Conservation (phyloP, 2,329 filamentous ascomycete genomes). For the Xylariomycetidae sp. region DNA sequence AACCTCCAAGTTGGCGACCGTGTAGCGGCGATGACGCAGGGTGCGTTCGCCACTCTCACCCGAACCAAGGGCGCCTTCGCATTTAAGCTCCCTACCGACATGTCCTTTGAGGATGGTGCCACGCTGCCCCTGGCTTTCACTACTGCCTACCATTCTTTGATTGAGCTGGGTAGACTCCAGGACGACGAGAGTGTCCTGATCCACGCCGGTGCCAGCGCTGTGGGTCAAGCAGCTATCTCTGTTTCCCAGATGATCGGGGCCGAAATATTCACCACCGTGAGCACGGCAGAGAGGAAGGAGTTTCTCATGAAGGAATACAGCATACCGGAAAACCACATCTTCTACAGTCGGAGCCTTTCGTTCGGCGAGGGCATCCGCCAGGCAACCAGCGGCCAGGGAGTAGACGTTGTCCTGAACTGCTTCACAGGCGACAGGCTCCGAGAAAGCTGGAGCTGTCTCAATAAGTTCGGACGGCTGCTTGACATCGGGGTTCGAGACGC, state of each 20-base stretch:
- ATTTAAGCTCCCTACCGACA: slow-evolving; percentile 22
- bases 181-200: slow-evolving; percentile 23
- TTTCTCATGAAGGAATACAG: slow-evolving; percentile 24
- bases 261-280: slow-evolving; percentile 22
- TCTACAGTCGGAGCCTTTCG: slow-evolving; percentile 22
- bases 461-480: slow-evolving; percentile 26
- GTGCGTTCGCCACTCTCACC: slow-evolving; percentile 22
- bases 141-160: slow-evolving; percentile 22
- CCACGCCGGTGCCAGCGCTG: slow-evolving; percentile 23
- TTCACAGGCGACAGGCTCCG: slow-evolving; percentile 22
- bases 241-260: slow-evolving; percentile 25
- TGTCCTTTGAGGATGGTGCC: slow-evolving; percentile 23
- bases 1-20: slow-evolving; percentile 23
- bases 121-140: slow-evolving; percentile 23
- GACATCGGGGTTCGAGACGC: slow-evolving; percentile 23
- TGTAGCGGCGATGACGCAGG: slow-evolving; percentile 35
- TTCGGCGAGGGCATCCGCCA: slow-evolving; percentile 21
- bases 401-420: slow-evolving; percentile 24
- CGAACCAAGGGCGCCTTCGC: slow-evolving; percentile 23
- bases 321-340: slow-evolving; percentile 21
- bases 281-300: slow-evolving; percentile 22
- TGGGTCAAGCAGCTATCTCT: slow-evolving; percentile 25
- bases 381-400: slow-evolving; percentile 17
- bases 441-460: slow-evolving; percentile 26
- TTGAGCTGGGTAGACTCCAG: slow-evolving; percentile 20